phyloP scores from a whole-genome alignment of 495 filamentous ascomycete genomes.

The Oidiodendron maius region DNA sequence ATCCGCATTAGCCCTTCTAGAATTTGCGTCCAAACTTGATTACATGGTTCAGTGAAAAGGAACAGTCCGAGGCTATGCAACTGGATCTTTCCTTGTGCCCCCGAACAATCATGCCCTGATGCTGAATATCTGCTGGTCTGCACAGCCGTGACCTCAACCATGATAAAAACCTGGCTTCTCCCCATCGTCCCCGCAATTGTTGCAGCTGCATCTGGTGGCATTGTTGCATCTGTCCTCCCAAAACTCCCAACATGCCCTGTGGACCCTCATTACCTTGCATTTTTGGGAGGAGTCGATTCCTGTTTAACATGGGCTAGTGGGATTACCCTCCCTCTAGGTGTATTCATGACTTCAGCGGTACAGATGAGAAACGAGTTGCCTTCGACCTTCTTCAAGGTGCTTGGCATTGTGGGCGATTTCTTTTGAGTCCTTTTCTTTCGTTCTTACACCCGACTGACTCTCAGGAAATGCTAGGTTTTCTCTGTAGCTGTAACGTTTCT shows the following conservation, averaged over 20 bases:
- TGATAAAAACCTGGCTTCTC: slow-evolving; percentile 56
- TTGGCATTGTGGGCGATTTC: slow-evolving; percentile 45
- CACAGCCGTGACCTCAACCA: slow-evolving; percentile 23
- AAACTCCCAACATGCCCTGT: slow-evolving; percentile 45
- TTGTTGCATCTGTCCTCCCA: slow-evolving; percentile 49
- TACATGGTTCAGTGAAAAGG: too few species aligned
- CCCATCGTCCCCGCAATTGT: slow-evolving; percentile 55
- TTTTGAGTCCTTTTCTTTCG: too few species aligned
- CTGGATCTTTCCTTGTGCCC: too few species aligned
- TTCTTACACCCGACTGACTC: too few species aligned
- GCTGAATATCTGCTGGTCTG: too few species aligned
- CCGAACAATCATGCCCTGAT: too few species aligned
- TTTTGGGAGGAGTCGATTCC: slow-evolving; percentile 43
- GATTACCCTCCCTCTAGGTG: slow-evolving; percentile 57
- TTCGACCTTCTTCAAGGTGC: slow-evolving; percentile 47
- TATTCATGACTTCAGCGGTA: slow-evolving; percentile 45
- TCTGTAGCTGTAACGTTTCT: too few species aligned
- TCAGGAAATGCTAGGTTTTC: too few species aligned
- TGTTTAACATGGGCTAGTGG: slow-evolving; percentile 68
- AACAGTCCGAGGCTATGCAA: too few species aligned
- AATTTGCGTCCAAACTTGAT: too few species aligned
- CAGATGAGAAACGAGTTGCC: slow-evolving; percentile 42
- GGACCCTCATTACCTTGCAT: slow-evolving; percentile 50
- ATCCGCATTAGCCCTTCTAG: too few species aligned
- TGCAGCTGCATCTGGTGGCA: slow-evolving; percentile 48